Conservation (phyloP, 805 yeast species). For the Lachancea nothofagi region DNA sequence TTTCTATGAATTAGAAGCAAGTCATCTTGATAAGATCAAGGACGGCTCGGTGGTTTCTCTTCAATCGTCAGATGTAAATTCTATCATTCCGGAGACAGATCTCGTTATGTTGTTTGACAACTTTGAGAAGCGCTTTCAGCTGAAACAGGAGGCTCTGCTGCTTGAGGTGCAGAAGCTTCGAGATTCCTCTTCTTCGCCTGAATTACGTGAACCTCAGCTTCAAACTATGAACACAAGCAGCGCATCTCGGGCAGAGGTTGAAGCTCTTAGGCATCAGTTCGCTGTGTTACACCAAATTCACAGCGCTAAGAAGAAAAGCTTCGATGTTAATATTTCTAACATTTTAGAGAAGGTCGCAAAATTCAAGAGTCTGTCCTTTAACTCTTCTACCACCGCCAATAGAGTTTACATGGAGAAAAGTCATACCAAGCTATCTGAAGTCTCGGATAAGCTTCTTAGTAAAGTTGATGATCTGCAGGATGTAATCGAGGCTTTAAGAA, state of each 20-base stretch:
- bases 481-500: slow-evolving; percentile 77
- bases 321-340: slow-evolving; percentile 40
- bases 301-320: slow-evolving; percentile 36
- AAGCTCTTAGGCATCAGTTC: slow-evolving; percentile 52
- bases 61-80: background rate
- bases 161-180: slow-evolving; percentile 2
- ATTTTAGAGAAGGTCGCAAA: slow-evolving; percentile 43
- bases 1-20: slow-evolving; percentile 77
- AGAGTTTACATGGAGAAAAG: slow-evolving; percentile 70
- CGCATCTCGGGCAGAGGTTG: slow-evolving; percentile 21
- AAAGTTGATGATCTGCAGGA: slow-evolving; percentile 90
- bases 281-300: slow-evolving; percentile 55
- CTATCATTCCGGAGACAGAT: background rate
- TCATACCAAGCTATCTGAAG: slow-evolving; percentile 64
- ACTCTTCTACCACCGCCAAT: slow-evolving; percentile 28
- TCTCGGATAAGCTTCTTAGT: slow-evolving; percentile 68
- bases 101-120: background rate
- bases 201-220: background rate
- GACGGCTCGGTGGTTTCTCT: slow-evolving; percentile 58
- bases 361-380: slow-evolving; percentile 47
- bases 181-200: background rate
- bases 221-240: background rate
- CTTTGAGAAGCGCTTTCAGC: background rate
- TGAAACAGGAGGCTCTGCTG: background rate
- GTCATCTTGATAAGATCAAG: slow-evolving; percentile 48